phyloP scores from a whole-genome alignment of 352 stramenopile genomes.

The Pythium monospermum region DNA sequence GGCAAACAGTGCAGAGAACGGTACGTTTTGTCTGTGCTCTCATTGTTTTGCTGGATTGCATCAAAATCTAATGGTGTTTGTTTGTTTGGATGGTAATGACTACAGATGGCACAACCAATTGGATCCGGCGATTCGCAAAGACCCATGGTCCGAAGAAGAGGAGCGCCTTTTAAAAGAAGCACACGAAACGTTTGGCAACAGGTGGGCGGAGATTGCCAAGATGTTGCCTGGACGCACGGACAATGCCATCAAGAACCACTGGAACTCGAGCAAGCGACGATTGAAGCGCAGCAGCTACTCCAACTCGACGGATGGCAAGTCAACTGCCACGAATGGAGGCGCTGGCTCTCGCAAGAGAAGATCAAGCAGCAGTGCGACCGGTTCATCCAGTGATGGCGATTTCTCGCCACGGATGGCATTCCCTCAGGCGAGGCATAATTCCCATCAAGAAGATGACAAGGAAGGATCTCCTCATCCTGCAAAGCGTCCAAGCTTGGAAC shows the following conservation, averaged over 20 bases:
- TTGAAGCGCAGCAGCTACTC: slow-evolving; percentile 42
- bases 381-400: slow-evolving; percentile 18
- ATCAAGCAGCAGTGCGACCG: slow-evolving; percentile 17
- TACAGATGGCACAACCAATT: slow-evolving; percentile 94
- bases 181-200: slow-evolving; percentile 84
- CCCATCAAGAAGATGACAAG: not conserved
- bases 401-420: not conserved
- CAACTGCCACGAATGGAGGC: not conserved
- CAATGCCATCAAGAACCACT: slow-evolving; percentile 93
- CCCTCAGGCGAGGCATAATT: not conserved
- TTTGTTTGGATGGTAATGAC: too few relatives aligned
- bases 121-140: slow-evolving; percentile 90
- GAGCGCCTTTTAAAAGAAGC: slow-evolving; percentile 69
- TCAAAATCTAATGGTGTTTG: too few relatives aligned
- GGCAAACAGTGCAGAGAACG: slow-evolving; percentile 95
- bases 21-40: slow-evolving; percentile 28
- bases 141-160: slow-evolving; percentile 89
- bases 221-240: slow-evolving; percentile 83
- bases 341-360: too few relatives aligned
- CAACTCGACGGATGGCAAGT: not conserved
- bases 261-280: slow-evolving; percentile 83
- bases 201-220: slow-evolving; percentile 90
- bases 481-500: not conserved
- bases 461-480: not conserved
- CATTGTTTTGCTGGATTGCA: too few relatives aligned